A percentile compares a stretch with the other conserved stretches of the same genome.
Conservation (phyloP, 352 stramenopile species). For the Phytophthora podocarpi region DNA sequence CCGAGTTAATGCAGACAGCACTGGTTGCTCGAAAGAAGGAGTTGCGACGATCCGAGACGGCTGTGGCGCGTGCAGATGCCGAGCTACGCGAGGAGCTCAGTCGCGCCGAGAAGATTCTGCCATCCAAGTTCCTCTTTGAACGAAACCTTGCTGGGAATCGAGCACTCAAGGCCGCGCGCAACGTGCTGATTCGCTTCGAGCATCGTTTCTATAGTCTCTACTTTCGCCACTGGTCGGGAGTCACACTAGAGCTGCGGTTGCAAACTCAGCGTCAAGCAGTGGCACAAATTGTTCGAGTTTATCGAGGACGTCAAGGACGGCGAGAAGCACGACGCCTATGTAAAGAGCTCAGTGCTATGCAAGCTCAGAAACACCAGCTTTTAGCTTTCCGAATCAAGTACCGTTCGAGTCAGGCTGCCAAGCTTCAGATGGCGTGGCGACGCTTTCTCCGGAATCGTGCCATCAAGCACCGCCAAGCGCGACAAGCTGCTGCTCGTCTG, state of each 20-base stretch:
- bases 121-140: conserved; percentile 66
- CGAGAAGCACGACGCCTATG: conserved; percentile 33
- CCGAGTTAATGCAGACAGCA: conserved; percentile 30
- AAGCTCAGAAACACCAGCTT: conserved; percentile 39
- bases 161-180: conserved; percentile 46
- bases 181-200: conserved; percentile 50
- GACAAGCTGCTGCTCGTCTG: conserved; percentile 30
- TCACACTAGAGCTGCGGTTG: conserved; percentile 27
- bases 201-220: conserved; percentile 61
- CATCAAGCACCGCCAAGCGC: conserved; percentile 28
- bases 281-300: conserved; percentile 43
- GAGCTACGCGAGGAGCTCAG: conserved; percentile 37
- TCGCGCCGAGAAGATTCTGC: conserved; percentile 43
- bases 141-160: conserved; percentile 52
- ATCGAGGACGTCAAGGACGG: conserved; percentile 42
- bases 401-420: conserved; percentile 46
- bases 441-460: conserved; percentile 31
- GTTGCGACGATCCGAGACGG: conserved; percentile 22
- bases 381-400: conserved; percentile 48
- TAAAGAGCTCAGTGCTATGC: conserved; percentile 25
- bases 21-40: conserved; percentile 28
- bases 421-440: conserved; percentile 58
- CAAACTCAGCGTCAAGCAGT: conserved; percentile 40
- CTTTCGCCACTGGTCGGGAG: conserved; percentile 40
- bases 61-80: conserved; percentile 26